These are phyloP conservation scores for Aspergillus pseudonomiae DNA, from an alignment of 2,329 filamentous ascomycete genomes.

Conservation along the genomic window DNA sequence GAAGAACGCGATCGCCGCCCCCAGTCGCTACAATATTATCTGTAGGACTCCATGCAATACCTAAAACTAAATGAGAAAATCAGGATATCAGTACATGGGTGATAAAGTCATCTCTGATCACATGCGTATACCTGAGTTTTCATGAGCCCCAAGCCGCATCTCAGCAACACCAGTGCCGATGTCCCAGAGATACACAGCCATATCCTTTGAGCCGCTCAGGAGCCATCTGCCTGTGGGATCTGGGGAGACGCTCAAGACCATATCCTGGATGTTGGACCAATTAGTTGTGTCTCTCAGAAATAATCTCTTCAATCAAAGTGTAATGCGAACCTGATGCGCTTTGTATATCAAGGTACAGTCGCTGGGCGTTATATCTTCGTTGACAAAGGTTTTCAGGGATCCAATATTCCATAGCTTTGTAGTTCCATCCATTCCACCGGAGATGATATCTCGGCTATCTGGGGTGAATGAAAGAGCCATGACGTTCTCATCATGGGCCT, in stretches of 20 bases:
- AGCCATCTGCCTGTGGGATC: neutral
- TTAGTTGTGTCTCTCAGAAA: neutral
- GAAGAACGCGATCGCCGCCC: neutral
- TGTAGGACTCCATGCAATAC: neutral
- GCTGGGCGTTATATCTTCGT: neutral
- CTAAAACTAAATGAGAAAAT: neutral
- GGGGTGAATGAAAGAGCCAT: neutral
- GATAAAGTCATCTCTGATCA: neutral
- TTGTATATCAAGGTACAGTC: neutral
- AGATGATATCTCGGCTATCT: neutral
- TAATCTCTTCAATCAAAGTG: neutral
- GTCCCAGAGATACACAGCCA: neutral
- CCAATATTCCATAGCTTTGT: neutral
- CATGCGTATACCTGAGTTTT: neutral
- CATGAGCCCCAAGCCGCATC: neutral
- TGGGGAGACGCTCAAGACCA: neutral
- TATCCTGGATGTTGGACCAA: neutral
- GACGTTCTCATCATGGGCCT: neutral
- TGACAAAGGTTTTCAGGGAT: neutral
- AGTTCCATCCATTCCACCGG: neutral
- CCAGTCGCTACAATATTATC: neutral
- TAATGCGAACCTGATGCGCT: neutral
- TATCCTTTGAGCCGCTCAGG: neutral
- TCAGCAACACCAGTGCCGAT: neutral
- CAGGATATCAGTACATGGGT: neutral